Evolutionary conservation across 2,329 filamentous ascomycete genomes (phyloP), one percentile per base, ranked within the genome.

Genomic region (Xylariomycetidae sp.): DNA sequence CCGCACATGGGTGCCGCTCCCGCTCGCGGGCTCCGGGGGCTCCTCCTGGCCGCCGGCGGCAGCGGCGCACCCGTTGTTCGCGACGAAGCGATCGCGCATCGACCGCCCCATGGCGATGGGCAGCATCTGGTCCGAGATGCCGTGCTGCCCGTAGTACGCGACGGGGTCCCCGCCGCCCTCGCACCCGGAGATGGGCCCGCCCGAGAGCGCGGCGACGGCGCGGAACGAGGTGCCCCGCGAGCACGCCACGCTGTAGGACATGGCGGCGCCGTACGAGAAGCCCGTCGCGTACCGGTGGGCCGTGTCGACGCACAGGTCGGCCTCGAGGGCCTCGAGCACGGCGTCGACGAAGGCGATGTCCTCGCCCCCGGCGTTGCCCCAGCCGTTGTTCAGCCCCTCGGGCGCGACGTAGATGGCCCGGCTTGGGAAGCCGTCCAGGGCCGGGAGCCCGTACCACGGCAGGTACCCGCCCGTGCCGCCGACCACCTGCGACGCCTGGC

Each of bases 231-330:
- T 25, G 2, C 54, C 48, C 9, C 50, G 50, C n/a, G 52, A 49
- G 42, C 58, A 63, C n/a, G 59, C 61, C 19, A 63, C 38, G 8
- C 54, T 43, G 40, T 56, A 62, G 3, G 50, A 52, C 58, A 63
- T 63, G 34, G 54, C 55, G 25, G 45, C 59, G 26, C 59, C 59
- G 45, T 58, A 62, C 33, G 51, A 57, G 44, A 60, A 63, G 22
- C 59, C 59, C 2, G 56, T 56, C 6, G 57, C 49, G 45, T 59
- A 63, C 36, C 57, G 53, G 19, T 50, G 50, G 14, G 41, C 48
- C 27, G 51, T 42, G 38, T 64, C 51, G 25, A 63, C 42, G 36
- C 61, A 64, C 27, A 63, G 54, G 30, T 56, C 53, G 7, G 39
- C 43, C 32, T 62, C 56, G 16, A 62, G 42, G 16, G 48, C 38